Evolutionary conservation across 805 yeast genomes (phyloP), one percentile per base, ranked within the genome.

Genomic region (Saccharomycopsis oosterbeekiorum): DNA sequence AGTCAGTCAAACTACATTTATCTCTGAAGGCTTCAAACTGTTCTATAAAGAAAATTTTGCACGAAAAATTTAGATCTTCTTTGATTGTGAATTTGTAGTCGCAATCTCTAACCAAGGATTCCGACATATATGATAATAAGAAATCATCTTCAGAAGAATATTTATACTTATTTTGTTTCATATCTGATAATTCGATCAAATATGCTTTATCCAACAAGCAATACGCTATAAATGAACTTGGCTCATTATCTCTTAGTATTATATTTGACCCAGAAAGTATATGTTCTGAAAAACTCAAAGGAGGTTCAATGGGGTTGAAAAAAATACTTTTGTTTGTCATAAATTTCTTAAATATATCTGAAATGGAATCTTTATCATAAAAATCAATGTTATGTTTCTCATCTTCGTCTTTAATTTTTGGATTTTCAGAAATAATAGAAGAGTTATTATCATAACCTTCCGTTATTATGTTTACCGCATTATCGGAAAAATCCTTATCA

Each of bases 281-380:
- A 70, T 94, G 98, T 69, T 94, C 98, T 0, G 86, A 80, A 0
- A 89, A 80, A 1, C 73, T 65, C 1, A 92, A 76, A 1, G 98
- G 97, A 71, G 91, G 91, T 17, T 83, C 86, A 40, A 94, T 75
- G 0, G 97, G 96, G 65, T 88, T 90, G 97, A 98, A 94, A 21
- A 94, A 78, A 0, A 97, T 93, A 0, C 97, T 88, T 68, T 98
- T 77, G 73, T 94, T 98, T 0, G 97, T 97, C 97, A 98, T 93
- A 72, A 94, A 94, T 68, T 85, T 89, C 0, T 96, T 83, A 60
- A 96, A 75, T 0, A 96, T 84, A 68, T 88, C 89, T 75, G 94
- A 81, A 40, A 94, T 72, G 0, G 97, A 86, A 21, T 84, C 81
- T 66, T 83, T 82, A 68, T 92, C 97, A 6, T 85, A 80, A 63